Conservation (phyloP, 1,284 basidiomycete species). For the Crepidotus sp. region DNA sequence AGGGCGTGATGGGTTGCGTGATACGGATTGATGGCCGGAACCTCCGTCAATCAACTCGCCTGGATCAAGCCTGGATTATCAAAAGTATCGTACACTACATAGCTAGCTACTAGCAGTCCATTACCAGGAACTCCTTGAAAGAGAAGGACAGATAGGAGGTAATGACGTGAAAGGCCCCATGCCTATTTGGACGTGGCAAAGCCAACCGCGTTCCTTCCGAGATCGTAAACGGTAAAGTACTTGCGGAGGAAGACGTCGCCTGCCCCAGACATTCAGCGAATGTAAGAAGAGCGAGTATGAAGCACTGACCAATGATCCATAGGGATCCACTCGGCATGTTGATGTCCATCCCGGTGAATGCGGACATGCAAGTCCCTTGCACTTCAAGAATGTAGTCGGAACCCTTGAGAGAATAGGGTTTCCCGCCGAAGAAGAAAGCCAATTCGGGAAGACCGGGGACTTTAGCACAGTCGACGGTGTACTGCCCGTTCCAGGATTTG, state of each 20-base stretch:
- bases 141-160: background rate
- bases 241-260: slow-evolving; percentile 82
- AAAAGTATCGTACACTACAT: slow-evolving; percentile 9
- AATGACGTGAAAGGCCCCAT: background rate
- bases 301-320: slow-evolving; percentile 85
- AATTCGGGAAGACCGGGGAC: slow-evolving; percentile 83
- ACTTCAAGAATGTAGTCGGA: slow-evolving; percentile 86
- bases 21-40: too few species aligned
- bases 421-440: slow-evolving; percentile 76
- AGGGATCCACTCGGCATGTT: slow-evolving; percentile 80
- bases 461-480: slow-evolving; percentile 83
- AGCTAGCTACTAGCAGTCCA: slow-evolving; percentile 2
- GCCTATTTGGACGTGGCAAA: slow-evolving; percentile 45
- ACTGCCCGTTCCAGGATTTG: slow-evolving; percentile 92
- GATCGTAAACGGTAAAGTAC: slow-evolving; percentile 94
- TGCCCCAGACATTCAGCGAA: slow-evolving; percentile 22
- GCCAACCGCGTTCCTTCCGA: slow-evolving; percentile 78
- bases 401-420: slow-evolving; percentile 73
- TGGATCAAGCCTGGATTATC: slow-evolving; percentile 3
- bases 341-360: slow-evolving; percentile 91
- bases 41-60: too few species aligned
- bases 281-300: background rate
- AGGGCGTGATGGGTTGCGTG: too few species aligned
- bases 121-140: background rate
- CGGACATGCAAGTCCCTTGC: slow-evolving; percentile 87